Evolutionary conservation across 352 stramenopile species (phyloP), one percentile per base, ranked within the genome.

Genomic region (Globisporangium rhizosaccharum): DNA sequence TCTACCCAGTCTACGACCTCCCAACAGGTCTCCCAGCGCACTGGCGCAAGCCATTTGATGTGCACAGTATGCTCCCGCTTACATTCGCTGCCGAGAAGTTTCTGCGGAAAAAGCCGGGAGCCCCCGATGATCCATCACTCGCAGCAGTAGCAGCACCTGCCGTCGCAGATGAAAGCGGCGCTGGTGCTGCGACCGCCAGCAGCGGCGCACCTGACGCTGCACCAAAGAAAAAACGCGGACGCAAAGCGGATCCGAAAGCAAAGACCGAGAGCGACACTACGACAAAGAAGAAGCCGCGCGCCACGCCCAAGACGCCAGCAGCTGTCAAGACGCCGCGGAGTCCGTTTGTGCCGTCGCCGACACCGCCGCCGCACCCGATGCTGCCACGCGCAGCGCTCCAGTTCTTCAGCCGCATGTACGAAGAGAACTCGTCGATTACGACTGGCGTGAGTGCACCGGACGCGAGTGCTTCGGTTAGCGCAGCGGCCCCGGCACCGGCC

Each of bases 21-120:
- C 73, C 79, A 11, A 61, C 55, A 0, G 76, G 75, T 0, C 56
- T 71, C 0, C 71, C 75, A 0, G 63, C 71, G 20, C 66, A 59
- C 7, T 85, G 73, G 76, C 55, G 72, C 51, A 65, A 68, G 45
- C 65, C 73, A 1, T 86, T 87, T 12, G 52, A 69, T 17, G 48
- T 69, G 46, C 76, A 79, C 63, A 51, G 71, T 3, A 73, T 67
- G 17, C 54, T 85, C 12, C 75, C 79, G 10, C 61, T 87, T 15
- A 74, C 71, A 9, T 87, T 84, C 54, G 71, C 83, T 5, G 79
- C 79, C 1, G 76, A 78, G 15, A 82, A 76, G 42, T 87, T 89
- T 53, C 57, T 89, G 26, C 72, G 70, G 54, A 67, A 69, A 51
- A 80, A 83, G 33, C 37, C 65, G 12, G 47, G n/a, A 10, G 18